Conservation (phyloP, 805 yeast genomes). For the Clavispora asparagi region DNA sequence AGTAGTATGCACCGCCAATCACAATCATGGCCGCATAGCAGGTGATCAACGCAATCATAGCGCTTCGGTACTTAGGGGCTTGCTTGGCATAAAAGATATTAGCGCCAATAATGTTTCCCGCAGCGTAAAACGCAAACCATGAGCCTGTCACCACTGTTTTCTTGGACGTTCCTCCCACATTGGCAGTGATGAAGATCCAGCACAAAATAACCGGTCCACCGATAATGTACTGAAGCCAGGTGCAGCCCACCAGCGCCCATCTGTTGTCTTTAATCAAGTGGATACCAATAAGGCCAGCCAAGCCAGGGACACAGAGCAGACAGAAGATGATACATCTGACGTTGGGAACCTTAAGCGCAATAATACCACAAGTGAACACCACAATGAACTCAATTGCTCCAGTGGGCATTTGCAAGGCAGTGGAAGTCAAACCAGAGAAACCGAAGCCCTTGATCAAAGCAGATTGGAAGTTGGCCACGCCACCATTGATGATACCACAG, state of each 20-base stretch:
- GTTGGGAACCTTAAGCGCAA: conserved; percentile 16
- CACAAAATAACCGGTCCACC: conserved; percentile 26
- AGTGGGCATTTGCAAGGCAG: conserved; percentile 23
- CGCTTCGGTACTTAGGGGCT: conserved; percentile 21
- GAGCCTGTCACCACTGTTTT: conserved; percentile 18
- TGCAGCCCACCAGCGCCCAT: conserved; percentile 26
- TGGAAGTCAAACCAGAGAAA: conserved; percentile 22
- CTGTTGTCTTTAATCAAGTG: conserved; percentile 10
- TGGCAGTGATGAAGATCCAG: conserved; percentile 18
- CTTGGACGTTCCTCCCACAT: conserved; percentile 21
- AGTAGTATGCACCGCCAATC: conserved; percentile 10
- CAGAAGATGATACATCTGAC: conserved; percentile 14
- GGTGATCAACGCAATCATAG: conserved; percentile 19
- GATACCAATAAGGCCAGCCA: conserved; percentile 24
- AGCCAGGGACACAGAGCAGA: conserved; percentile 16
- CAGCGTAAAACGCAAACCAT: conserved; percentile 23
- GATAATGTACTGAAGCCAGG: conserved; percentile 25
- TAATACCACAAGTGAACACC: conserved; percentile 24
- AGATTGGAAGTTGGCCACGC: conserved; percentile 20
- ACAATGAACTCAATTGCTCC: conserved; percentile 22
- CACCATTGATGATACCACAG: conserved; percentile 30
- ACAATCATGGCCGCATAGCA: conserved; percentile 20
- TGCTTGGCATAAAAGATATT: conserved; percentile 19
- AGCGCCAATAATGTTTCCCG: conserved; percentile 26
- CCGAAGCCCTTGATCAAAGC: conserved; percentile 30